Evolutionary conservation across 179 eudicot genomes (phyloP), one percentile per base, ranked within the genome.

Genomic region (Camellia oleifera): DNA sequence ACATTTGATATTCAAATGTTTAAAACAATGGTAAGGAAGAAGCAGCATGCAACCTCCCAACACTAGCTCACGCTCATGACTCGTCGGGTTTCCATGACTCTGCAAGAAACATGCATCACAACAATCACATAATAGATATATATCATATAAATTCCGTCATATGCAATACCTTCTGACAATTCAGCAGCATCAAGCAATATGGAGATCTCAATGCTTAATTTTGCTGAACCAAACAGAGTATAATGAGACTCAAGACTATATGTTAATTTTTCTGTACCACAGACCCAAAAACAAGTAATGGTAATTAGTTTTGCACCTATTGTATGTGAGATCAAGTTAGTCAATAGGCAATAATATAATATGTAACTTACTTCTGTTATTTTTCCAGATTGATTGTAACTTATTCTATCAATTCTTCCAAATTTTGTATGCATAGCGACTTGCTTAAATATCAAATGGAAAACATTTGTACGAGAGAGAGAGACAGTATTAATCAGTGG

Each of bases 11-110:
- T 48, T 48, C 52, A 23, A 45, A 45, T 9, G 46, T 69, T 45
- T 15, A 52, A 72, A 4, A 17, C 73, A 69, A 69, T 8, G 52
- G 52, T 42, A 40, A n/a, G 8, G 18, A 69, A 46, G 54, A 53
- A 69, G 48, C 10, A 60, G 45, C 77, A 42, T 44, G 69, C 74
- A 32, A 96, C 98, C 98, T 94, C 82, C 97, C 98, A n/a, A 83
- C 74, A 96, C 94, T 26, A 96, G 87, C 88, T 96, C 99, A 73
- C 98, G 99, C 89, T 86, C 81, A 79, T 96, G 99, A 83, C 87
- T 84, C 76, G 99, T 96, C n/a, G 99, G 99, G 78, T 92, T 96
- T 83, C 99, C 99, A 88, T 96, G 99, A 87, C 90, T 92, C 99
- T 96, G 94, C 87, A 84, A 62, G 71, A 72, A 65, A 79, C 18